Evolutionary conservation across 1,139 yeast genomes (phyloP).

Genomic region (Suhomyces ambrosiae): DNA sequence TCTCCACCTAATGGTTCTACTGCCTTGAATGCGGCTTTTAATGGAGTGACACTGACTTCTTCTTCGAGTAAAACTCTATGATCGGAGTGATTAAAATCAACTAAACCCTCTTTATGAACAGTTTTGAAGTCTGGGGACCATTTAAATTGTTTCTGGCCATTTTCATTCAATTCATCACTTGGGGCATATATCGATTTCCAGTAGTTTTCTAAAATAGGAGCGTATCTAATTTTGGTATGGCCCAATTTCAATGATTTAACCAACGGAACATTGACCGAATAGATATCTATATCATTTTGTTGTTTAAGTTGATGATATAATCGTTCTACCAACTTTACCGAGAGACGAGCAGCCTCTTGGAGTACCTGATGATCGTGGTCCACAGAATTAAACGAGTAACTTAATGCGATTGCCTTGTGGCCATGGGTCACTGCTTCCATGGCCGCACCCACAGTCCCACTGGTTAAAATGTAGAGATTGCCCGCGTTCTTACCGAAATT

Average conservation of each 20-base stretch:
- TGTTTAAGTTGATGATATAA: slow-evolving; percentile 60
- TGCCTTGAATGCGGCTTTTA: slow-evolving; percentile 71
- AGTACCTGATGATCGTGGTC: slow-evolving; percentile 57
- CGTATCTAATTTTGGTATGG: slow-evolving; percentile 63
- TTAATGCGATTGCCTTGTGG: slow-evolving; percentile 72
- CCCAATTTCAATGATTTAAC: slow-evolving; percentile 49
- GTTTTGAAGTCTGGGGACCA: slow-evolving; percentile 86
- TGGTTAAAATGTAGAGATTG: slow-evolving; percentile 84
- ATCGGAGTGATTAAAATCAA: slow-evolving; percentile 56
- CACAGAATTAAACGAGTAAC: slow-evolving; percentile 71
- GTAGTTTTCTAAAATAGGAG: slow-evolving; percentile 75
- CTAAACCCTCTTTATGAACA: slow-evolving; percentile 62
- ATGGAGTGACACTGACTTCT: slow-evolving; percentile 76
- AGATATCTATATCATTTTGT: slow-evolving; percentile 59
- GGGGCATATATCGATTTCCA: slow-evolving; percentile 67
- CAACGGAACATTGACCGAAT: slow-evolving; percentile 84
- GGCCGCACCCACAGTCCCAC: slow-evolving; percentile 98
- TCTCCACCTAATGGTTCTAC: slow-evolving; percentile 61
- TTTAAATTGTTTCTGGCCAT: slow-evolving; percentile 46
- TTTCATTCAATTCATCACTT: slow-evolving; percentile 20
- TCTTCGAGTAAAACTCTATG: slow-evolving; percentile 54
- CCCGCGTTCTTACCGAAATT: slow-evolving; percentile 92
- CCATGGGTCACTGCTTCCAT: slow-evolving; percentile 91
- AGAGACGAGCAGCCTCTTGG: slow-evolving; percentile 65
- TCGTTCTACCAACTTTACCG: slow-evolving; percentile 63